Base-by-base conservation (phyloP, 148 eudicot genomes). In the Rhododendron mucronatum region DNA sequence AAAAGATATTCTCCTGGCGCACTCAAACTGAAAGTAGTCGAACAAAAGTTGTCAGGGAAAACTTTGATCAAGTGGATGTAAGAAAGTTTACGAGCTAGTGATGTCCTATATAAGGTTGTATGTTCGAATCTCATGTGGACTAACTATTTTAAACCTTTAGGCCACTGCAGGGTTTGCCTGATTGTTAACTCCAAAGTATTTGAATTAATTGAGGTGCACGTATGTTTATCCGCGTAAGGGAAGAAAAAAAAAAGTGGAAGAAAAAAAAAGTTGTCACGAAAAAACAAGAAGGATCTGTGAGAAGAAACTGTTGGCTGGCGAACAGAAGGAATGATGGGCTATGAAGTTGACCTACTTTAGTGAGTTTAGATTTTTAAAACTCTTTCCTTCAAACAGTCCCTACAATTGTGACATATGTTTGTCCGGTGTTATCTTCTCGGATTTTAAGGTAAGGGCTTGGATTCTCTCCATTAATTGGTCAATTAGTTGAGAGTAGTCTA, bases 291-390 rank as follows among this genome's bases (percentile, higher is more conserved):
- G 0, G 15, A 65, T 26, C 11, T n/a, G 67, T 33, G 37, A 23
- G 37, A 21, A 84, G 61, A 39, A 78, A 85, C 16, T 35, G 87
- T 67, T 80, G 35, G 80, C 28, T 13, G 79, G 21, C 23, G 35
- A 14, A 48, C 21, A 55, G 69, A 10, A 50, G 74, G 71, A 18
- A 6, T 80, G 28, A 65, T 85, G 63, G 67, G 59, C 65, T 47
- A 69, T n/a, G 75, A 45, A 83, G 78, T 83, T 67, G 78, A 83
- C 85, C 45, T 15, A 37, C 77, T 83, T 83, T 67, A n/a, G 15
- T 63, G 23, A 30, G 30, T 83, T 83, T 45, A 83, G 57, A 45
- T 41, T 37, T 65, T 3, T 16, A 10, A 13, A 50, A 8, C 4
- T n/a, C 11, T 45, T 41, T 28, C 16, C 3, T n/a, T 45, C 78